Base-by-base conservation (phyloP, 2,329 filamentous ascomycete genomes). In the Plectosphaerella plurivora region DNA sequence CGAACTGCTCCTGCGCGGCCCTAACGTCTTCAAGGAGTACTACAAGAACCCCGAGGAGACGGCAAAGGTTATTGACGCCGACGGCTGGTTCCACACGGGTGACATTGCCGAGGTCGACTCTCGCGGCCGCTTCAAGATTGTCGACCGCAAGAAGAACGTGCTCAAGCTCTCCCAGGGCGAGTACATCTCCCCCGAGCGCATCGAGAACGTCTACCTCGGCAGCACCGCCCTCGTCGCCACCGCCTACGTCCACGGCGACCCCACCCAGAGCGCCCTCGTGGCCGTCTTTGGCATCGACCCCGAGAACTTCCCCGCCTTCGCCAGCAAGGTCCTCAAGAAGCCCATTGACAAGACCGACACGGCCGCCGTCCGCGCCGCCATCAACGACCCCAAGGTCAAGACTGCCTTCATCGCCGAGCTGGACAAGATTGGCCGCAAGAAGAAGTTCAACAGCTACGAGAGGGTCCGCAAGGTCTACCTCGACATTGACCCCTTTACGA, bases 101-200 rank as follows among this genome's bases (percentile, higher is more conserved):
- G 94, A 99, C 63, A 93, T 99, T 59, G 90, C 85, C 64, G 82
- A 86, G 58, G 78, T 99, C 22, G 94, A 99, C 70, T 84, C 85
- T 60, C 71, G 89, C 65, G 94, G 94, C 56, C 89, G 92, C 55
- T 87, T 97, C 77, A 86, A 83, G 71, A 96, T 99, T 70, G 87
- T 99, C 63, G 94, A 99, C 71, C 91, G 94, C 63, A 87, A 91
- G 73, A 99, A 99, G 87, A 97, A 97, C 72, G 90, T 99, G n/a
- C 84, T 99, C 66, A 99, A 99, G 81, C 83, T 99, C 52, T 87
- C 93, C 0, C 94, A 99, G 72, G 94, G 94, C 68, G 94, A 99
- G 74, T 99, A 99, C 73, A 91, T 99, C 63, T 96, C 92, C 1
- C 94, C 94, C 14, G 94, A 99, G 74, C 89, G 92, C 53, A 90